Base-by-base conservation (phyloP, 805 yeast species). In the Kodamaea nitidulidarum region DNA sequence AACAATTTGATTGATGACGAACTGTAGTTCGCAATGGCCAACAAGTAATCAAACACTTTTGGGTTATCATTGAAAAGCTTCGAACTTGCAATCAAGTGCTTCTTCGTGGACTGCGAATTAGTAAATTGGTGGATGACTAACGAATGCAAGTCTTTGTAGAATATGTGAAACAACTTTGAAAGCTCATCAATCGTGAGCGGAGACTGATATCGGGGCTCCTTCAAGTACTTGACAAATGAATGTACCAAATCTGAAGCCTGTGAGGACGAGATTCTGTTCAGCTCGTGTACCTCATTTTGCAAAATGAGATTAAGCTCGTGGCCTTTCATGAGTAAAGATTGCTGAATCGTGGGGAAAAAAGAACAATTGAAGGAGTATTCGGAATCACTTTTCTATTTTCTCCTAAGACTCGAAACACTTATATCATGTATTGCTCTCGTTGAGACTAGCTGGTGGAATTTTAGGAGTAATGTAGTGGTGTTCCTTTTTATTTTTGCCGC, bases 191-290 rank as follows among this genome's bases (percentile, higher is more conserved):
- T 50, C 8, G 67, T 55, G 16, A 68, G 51, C 4, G 73, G 73
- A 28, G 63, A 51, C 49, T 62, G 72, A 43, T 60, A 68, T 17
- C 73, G 55, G 8, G 73, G 73, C 43, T 67, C 73, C 44, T 63
- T 63, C 39, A 68, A 53, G 40, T 67, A 66, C 40, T 53, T 56
- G 25, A 37, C 24, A 20, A 37, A 37, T 7, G 35, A 25, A 18
- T 37, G 35, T 5, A 35, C 22, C 32, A 64, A 47, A 4, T 55
- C 50, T 7, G 42, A 25, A 11, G 61, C 52, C 49, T 50, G 62
- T 7, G 32, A 7, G 2, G 61, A 63, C 33, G 62, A 60, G 15
- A 24, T 22, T 12, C 18, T 17, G 7, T 30, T 18, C 21, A 36
- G 39, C 8, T 11, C 31, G 15, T 36, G 34, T 16, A 36, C 39